Percentiles rank a stretch among this genome's conserved stretches.
Evolutionary conservation across 2,329 filamentous ascomycete species (phyloP).

Genomic region (Alternaria sp.): DNA sequence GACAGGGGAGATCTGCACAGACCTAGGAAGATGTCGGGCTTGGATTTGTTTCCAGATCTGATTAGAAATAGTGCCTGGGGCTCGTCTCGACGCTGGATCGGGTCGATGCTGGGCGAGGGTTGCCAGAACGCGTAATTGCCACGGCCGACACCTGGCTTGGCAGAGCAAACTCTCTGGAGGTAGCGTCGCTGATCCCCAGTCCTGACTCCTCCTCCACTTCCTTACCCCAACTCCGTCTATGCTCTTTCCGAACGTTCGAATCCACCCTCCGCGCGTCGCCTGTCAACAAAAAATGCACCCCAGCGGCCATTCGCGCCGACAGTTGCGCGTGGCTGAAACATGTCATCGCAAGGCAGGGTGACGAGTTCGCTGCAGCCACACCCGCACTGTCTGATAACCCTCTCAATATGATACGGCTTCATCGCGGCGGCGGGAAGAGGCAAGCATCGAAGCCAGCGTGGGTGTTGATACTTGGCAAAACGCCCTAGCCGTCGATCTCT

Average conservation of each 20-base stretch:
- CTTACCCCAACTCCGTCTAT: slow-evolving; percentile 6
- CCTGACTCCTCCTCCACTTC: neutral
- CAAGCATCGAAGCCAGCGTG: slow-evolving; percentile 12
- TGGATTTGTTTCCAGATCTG: slow-evolving; percentile 7
- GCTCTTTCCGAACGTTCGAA: slow-evolving; percentile 1
- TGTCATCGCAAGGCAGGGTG: slow-evolving; percentile 6
- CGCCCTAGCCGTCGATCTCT: slow-evolving; percentile 16
- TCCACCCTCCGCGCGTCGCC: slow-evolving; percentile 5
- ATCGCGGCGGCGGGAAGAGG: slow-evolving; percentile 8
- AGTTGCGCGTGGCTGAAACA: neutral
- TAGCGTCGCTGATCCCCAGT: slow-evolving; percentile 17
- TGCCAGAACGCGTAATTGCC: slow-evolving; percentile 9
- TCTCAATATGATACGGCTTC: slow-evolving; percentile 1
- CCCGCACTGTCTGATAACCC: neutral
- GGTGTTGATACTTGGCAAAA: slow-evolving; percentile 15
- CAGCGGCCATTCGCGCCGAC: neutral
- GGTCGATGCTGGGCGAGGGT: slow-evolving; percentile 2
- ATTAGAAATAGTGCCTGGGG: slow-evolving; percentile 5
- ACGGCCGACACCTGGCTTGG: slow-evolving; percentile 7
- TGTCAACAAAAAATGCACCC: neutral
- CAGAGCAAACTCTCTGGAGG: slow-evolving; percentile 5
- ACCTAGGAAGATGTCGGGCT: slow-evolving; percentile 14
- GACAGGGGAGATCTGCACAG: slow-evolving; percentile 15
- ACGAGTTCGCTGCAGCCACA: slow-evolving; percentile 3
- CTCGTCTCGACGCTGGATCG: slow-evolving; percentile 14